Conservation (phyloP, 495 filamentous ascomycete genomes). For the Penicillium chermesinum region DNA sequence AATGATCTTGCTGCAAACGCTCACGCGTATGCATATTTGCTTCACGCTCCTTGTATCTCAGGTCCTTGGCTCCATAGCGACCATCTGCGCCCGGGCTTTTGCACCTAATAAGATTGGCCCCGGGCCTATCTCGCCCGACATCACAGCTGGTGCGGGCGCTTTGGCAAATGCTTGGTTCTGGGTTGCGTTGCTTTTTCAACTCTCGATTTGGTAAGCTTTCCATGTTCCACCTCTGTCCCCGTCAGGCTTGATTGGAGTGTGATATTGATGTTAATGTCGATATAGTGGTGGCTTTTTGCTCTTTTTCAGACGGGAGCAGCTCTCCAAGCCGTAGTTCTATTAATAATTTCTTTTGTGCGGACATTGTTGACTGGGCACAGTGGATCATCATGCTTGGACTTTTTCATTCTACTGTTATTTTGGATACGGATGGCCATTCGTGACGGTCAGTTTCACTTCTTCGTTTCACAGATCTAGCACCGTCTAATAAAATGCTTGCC, state of each 20-base stretch:
- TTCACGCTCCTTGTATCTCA: slow-evolving; percentile 48
- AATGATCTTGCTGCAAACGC: slow-evolving; percentile 48
- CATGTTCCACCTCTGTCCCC: not conserved
- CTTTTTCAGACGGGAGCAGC: slow-evolving; percentile 70
- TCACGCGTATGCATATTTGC: slow-evolving; percentile 47
- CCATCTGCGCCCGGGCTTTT: slow-evolving; percentile 43
- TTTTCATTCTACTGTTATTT: not conserved
- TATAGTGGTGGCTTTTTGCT: slow-evolving; percentile 56
- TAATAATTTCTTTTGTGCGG: not conserved
- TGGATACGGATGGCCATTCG: too few relatives aligned
- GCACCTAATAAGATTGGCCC: slow-evolving; percentile 47
- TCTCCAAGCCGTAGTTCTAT: slow-evolving; percentile 52
- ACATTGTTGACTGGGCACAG: too few relatives aligned
- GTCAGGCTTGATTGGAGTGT: not conserved
- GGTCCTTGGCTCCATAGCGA: slow-evolving; percentile 46
- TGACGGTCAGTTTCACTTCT: not conserved
- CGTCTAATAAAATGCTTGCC: slow-evolving; percentile 13
- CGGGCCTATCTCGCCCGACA: slow-evolving; percentile 44
- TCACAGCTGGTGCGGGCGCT: slow-evolving; percentile 39
- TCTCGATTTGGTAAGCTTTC: slow-evolving; percentile 52
- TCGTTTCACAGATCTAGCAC: slow-evolving; percentile 1
- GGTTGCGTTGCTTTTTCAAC: slow-evolving; percentile 56
- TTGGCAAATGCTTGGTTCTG: slow-evolving; percentile 60
- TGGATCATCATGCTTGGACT: too few relatives aligned
- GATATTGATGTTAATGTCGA: not conserved